These are phyloP conservation scores for Echinochloa phyllopogon DNA, from an alignment of 176 grass and related monocot species.

Conservation along the genomic window DNA sequence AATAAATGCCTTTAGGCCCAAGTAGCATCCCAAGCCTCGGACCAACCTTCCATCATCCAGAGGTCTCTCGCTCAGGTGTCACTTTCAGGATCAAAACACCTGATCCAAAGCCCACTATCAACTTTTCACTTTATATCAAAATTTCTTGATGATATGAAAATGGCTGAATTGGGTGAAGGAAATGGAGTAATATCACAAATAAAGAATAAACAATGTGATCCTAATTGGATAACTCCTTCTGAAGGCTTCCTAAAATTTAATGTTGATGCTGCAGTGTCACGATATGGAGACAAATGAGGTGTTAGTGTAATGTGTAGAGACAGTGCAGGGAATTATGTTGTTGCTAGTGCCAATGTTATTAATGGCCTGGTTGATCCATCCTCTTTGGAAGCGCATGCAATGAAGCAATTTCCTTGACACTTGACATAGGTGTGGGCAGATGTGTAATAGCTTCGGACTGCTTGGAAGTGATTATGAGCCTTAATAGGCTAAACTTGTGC, in stretches of 20 bases:
- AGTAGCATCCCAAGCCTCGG: too few species aligned
- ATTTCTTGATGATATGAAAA: too few species aligned
- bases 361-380: not conserved
- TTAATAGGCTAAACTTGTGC: not conserved
- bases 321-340: not conserved
- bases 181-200: too few species aligned
- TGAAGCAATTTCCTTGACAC: not conserved
- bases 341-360: not conserved
- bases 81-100: too few species aligned
- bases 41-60: too few species aligned
- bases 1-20: too few species aligned
- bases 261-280: not conserved
- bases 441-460: not conserved
- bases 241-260: not conserved
- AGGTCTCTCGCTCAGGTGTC: too few species aligned
- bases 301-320: not conserved
- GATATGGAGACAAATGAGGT: not conserved
- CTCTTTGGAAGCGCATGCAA: not conserved
- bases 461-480: not conserved
- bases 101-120: too few species aligned
- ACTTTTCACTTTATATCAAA: too few species aligned
- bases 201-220: not conserved
- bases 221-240: not conserved
- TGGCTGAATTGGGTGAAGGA: too few species aligned
- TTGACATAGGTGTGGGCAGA: not conserved